Conservation (phyloP, 192 early-diverging fungal genomes). For the Backusella parvicylindrica region DNA sequence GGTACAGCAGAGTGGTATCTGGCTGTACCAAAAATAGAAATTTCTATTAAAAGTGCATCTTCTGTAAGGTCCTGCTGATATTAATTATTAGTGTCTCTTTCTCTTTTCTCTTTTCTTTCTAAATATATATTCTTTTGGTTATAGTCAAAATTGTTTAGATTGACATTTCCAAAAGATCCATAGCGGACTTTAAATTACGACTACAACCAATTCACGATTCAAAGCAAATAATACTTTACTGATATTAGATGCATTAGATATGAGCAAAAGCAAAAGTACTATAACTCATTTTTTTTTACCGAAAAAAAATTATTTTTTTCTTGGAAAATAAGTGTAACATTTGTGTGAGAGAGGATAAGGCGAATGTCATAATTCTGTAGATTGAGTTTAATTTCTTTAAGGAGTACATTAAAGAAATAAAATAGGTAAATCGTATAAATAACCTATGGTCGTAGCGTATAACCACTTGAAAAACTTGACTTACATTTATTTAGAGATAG, state of each 20-base stretch:
- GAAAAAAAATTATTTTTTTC: not conserved
- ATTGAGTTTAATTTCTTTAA: not conserved
- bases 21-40: not conserved
- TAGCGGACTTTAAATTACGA: not conserved
- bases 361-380: not conserved
- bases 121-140: not conserved
- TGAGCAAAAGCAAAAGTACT: not conserved
- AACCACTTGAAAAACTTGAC: not conserved
- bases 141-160: not conserved
- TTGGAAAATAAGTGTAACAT: not conserved
- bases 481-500: not conserved
- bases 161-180: not conserved
- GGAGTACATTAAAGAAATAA: not conserved
- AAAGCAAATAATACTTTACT: not conserved
- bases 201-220: not conserved
- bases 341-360: not conserved
- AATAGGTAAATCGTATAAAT: not conserved
- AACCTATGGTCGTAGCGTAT: not conserved
- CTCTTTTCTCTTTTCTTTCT: not conserved
- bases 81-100: not conserved
- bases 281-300: not conserved
- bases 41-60: not conserved
- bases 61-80: not conserved
- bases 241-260: not conserved
- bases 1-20: not conserved